Percentiles rank a stretch among this genome's conserved stretches.
Evolutionary conservation across 129 eudicot species (phyloP).

Genomic region (Apium graveolens): DNA sequence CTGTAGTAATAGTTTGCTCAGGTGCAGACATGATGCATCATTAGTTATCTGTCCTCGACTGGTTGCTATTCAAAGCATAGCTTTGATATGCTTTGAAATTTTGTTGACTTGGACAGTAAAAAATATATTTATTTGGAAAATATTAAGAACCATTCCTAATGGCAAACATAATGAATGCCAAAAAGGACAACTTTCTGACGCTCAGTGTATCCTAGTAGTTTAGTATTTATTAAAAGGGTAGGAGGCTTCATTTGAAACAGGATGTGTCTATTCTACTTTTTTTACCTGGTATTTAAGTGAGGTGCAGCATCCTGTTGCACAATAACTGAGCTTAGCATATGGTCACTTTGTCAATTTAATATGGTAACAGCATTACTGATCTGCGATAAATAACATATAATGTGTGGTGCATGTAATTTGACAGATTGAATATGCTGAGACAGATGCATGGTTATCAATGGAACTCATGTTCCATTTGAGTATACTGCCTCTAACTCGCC

Average conservation of each 20-base stretch:
- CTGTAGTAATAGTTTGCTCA: background rate
- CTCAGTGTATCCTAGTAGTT: background rate
- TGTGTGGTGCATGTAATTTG: background rate
- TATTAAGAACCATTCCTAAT: background rate
- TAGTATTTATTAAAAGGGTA: background rate
- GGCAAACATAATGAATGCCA: background rate
- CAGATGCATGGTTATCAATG: slow-evolving; percentile 99
- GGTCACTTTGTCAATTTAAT: background rate
- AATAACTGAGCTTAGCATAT: background rate
- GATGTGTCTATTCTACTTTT: background rate
- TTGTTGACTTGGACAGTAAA: background rate
- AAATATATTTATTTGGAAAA: background rate
- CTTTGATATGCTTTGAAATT: background rate
- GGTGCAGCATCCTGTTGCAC: background rate
- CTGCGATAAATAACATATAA: background rate
- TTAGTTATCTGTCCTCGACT: background rate
- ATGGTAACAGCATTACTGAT: background rate
- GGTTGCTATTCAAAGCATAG: background rate
- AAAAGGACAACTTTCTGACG: background rate
- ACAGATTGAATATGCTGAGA: slow-evolving; percentile 86
- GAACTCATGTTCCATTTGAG: slow-evolving; percentile 97
- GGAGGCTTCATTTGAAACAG: background rate
- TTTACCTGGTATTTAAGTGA: background rate
- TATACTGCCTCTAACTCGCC: slow-evolving; percentile 96
- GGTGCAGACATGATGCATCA: background rate